Evolutionary conservation across 148 eudicot species (phyloP).

Genomic region (Vaccinium darrowii): DNA sequence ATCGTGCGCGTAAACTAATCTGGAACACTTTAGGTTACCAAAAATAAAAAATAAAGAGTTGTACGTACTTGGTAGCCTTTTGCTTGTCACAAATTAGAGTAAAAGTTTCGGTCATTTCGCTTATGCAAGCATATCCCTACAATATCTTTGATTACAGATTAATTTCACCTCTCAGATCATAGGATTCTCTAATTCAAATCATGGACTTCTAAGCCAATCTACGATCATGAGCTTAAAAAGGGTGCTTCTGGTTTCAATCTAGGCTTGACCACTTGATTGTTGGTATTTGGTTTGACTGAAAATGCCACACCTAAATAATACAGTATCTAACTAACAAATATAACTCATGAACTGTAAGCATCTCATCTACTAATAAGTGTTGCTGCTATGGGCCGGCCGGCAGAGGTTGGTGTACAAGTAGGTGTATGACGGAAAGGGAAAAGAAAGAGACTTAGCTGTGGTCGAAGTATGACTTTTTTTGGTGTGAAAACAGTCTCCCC

Average conservation of each 20-base stretch:
- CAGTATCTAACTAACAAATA: background rate
- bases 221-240: background rate
- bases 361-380: background rate
- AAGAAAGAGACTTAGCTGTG: background rate
- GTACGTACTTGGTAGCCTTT: background rate
- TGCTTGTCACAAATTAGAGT: background rate
- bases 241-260: background rate
- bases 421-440: background rate
- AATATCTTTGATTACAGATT: background rate
- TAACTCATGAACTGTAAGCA: background rate
- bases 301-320: background rate
- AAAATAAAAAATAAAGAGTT: too few species aligned
- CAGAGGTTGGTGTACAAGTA: slow-evolving; percentile 2
- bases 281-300: slow-evolving; percentile 2
- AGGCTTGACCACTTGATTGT: background rate
- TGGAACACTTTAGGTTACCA: too few species aligned
- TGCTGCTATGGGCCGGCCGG: background rate
- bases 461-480: background rate
- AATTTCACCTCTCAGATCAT: background rate
- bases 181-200: slow-evolving; percentile 4
- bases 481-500: background rate
- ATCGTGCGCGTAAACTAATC: too few species aligned
- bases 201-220: background rate
- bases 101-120: background rate
- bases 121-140: background rate